phyloP scores from a whole-genome alignment of 192 early-diverging fungal species.

The Mortierella antarctica region DNA sequence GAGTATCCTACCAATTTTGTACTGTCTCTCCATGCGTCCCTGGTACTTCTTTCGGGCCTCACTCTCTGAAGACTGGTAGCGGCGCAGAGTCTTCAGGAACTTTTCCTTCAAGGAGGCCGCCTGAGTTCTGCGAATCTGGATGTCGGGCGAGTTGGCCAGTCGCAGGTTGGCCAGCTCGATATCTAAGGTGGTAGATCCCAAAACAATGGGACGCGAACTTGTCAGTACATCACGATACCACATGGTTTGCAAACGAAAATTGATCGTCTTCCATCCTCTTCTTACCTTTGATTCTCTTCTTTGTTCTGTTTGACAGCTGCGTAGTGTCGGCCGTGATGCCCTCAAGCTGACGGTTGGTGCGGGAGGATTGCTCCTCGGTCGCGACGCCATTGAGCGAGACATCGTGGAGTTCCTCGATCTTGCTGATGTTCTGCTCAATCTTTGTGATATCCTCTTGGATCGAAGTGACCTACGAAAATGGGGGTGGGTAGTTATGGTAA shows the following conservation, averaged over 20 bases:
- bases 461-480: constrained; percentile 34
- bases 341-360: constrained; percentile 51
- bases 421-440: constrained; percentile 48
- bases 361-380: constrained; percentile 43
- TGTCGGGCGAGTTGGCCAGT: constrained; percentile 26
- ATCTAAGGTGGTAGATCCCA: neutral
- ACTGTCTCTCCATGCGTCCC: constrained; percentile 85
- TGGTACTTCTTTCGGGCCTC: constrained; percentile 89
- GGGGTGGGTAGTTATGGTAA: neutral
- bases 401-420: constrained; percentile 54
- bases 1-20: constrained; percentile 74
- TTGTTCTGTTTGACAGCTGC: constrained; percentile 51
- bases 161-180: constrained; percentile 47
- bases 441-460: constrained; percentile 51
- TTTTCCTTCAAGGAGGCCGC: constrained; percentile 67
- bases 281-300: constrained; percentile 62
- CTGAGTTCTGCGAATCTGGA: constrained; percentile 53
- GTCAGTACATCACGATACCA: neutral
- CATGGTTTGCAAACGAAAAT: neutral
- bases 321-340: constrained; percentile 48
- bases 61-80: constrained; percentile 84
- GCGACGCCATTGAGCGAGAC: constrained; percentile 47
- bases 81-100: constrained; percentile 75
- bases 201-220: neutral
- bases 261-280: neutral